Evolutionary conservation across 2,329 filamentous ascomycete genomes (phyloP).

Genomic region (Aspergillus quadrilineatus): DNA sequence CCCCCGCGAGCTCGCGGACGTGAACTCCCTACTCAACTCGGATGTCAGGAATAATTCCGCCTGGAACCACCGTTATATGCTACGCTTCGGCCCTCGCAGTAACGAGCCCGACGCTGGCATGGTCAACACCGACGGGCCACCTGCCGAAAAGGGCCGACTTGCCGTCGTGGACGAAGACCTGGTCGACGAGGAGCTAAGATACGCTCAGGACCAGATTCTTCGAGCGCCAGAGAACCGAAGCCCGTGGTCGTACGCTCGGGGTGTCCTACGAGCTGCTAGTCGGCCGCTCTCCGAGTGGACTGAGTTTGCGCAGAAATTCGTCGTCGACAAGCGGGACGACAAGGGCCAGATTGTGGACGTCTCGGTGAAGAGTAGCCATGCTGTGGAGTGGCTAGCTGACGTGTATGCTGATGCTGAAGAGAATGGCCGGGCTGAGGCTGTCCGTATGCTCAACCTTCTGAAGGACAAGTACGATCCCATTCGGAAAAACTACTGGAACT

Average conservation of each 20-base stretch:
- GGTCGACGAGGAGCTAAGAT: slow-evolving; percentile 72
- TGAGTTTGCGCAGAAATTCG: slow-evolving; percentile 56
- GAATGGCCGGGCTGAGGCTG: slow-evolving; percentile 53
- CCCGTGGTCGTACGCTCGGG: slow-evolving; percentile 88
- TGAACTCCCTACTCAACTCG: slow-evolving; percentile 69
- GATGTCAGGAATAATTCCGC: slow-evolving; percentile 96
- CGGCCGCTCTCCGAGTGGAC: slow-evolving; percentile 51
- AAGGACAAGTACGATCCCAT: slow-evolving; percentile 88
- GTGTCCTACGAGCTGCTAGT: slow-evolving; percentile 67
- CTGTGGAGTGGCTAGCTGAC: slow-evolving; percentile 53
- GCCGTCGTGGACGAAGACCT: slow-evolving; percentile 59
- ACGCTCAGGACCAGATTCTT: slow-evolving; percentile 69
- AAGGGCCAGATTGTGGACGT: slow-evolving; percentile 22
- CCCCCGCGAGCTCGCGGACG: slow-evolving; percentile 63
- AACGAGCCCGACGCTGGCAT: slow-evolving; percentile 41
- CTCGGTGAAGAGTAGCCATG: slow-evolving; percentile 61
- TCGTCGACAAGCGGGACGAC: slow-evolving; percentile 47
- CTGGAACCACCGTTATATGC: slow-evolving; percentile 94
- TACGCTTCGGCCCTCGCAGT: slow-evolving; percentile 70
- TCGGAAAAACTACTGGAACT: slow-evolving; percentile 89
- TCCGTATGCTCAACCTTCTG: slow-evolving; percentile 68
- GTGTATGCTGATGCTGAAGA: slow-evolving; percentile 40
- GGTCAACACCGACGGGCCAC: slow-evolving; percentile 24
- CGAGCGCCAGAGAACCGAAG: slow-evolving; percentile 91
- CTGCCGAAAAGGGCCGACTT: slow-evolving; percentile 31